phyloP scores from a whole-genome alignment of 108 stramenopile genomes.

The Skeletonema tropicum region DNA sequence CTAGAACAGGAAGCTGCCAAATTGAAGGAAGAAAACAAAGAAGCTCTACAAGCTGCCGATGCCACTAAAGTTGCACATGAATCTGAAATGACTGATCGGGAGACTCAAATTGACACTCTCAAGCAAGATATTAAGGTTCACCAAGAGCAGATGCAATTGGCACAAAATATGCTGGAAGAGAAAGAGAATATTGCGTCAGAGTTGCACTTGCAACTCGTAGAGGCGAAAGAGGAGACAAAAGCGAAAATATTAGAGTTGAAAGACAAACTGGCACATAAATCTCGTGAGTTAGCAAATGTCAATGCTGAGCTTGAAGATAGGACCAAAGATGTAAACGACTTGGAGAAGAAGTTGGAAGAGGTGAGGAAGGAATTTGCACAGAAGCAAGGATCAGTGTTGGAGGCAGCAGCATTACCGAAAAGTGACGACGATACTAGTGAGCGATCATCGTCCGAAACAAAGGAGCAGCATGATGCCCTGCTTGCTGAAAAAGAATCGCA shows the following conservation, averaged over 20 bases:
- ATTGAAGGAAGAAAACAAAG: constrained; percentile 31
- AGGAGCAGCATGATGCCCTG: not conserved
- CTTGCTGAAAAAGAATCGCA: constrained; percentile 33
- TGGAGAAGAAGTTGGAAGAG: constrained; percentile 34
- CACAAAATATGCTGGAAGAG: constrained; percentile 51
- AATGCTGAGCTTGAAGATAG: constrained; percentile 35
- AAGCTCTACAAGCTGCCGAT: constrained; percentile 8
- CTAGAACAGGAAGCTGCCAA: constrained; percentile 30
- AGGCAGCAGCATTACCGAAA: constrained; percentile 15
- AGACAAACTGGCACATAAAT: constrained; percentile 37
- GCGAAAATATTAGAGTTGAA: constrained; percentile 22
- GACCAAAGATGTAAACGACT: constrained; percentile 20
- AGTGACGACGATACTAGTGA: not conserved
- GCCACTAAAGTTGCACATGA: constrained; percentile 17
- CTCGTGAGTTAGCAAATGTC: constrained; percentile 33
- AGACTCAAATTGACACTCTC: constrained; percentile 36
- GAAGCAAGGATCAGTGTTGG: constrained; percentile 1
- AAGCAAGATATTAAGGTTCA: constrained; percentile 45
- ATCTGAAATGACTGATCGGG: constrained; percentile 17
- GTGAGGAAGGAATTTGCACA: constrained; percentile 21
- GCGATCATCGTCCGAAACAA: not conserved
- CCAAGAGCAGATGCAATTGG: constrained; percentile 46
- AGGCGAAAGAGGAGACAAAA: constrained; percentile 20
- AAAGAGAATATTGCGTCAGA: constrained; percentile 31
- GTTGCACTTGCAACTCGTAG: constrained; percentile 30